Percentiles rank a stretch among this genome's conserved stretches.
Conservation (phyloP, 1,139 yeast species). For the Blastobotrys ciferrii region DNA sequence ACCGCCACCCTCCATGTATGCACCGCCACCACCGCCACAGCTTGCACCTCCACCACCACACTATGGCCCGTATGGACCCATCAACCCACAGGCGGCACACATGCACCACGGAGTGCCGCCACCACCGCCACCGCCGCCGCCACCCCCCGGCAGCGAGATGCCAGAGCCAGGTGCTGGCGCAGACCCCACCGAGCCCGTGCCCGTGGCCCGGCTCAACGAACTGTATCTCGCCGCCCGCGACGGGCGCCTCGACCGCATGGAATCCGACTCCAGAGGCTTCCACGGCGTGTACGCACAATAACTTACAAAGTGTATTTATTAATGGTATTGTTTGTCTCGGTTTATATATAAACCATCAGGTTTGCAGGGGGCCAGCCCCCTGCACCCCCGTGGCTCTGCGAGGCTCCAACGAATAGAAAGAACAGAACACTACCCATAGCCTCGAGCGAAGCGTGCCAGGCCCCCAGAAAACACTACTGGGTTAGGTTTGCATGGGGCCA, state of each 20-base stretch:
- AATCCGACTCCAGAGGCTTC: slow-evolving; percentile 44
- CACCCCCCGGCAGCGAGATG: slow-evolving; percentile 17
- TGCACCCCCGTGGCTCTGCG: too few relatives aligned
- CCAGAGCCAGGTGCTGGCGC: slow-evolving; percentile 27
- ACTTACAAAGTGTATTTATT: slow-evolving; percentile 13
- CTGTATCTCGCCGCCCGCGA: slow-evolving; percentile 48
- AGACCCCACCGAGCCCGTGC: slow-evolving; percentile 40
- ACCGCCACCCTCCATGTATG: slow-evolving; percentile 34
- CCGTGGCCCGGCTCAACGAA: slow-evolving; percentile 46
- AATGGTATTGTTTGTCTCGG: background rate
- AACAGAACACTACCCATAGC: too few relatives aligned
- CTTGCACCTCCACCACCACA: slow-evolving; percentile 27
- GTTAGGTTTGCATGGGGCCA: too few relatives aligned
- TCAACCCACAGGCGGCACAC: slow-evolving; percentile 38
- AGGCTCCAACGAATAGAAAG: too few relatives aligned
- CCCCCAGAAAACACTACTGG: too few relatives aligned
- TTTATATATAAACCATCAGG: background rate
- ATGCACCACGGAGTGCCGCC: slow-evolving; percentile 18
- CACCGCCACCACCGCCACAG: slow-evolving; percentile 23
- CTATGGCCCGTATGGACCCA: slow-evolving; percentile 40
- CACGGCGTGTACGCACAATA: slow-evolving; percentile 43
- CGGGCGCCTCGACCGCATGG: slow-evolving; percentile 49
- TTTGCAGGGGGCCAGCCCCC: too few relatives aligned
- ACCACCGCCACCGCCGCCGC: slow-evolving; percentile 21
- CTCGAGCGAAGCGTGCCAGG: too few relatives aligned